phyloP scores from a whole-genome alignment of 2,329 filamentous ascomycete genomes.

The Stagonosporopsis cucurbitacearum region DNA sequence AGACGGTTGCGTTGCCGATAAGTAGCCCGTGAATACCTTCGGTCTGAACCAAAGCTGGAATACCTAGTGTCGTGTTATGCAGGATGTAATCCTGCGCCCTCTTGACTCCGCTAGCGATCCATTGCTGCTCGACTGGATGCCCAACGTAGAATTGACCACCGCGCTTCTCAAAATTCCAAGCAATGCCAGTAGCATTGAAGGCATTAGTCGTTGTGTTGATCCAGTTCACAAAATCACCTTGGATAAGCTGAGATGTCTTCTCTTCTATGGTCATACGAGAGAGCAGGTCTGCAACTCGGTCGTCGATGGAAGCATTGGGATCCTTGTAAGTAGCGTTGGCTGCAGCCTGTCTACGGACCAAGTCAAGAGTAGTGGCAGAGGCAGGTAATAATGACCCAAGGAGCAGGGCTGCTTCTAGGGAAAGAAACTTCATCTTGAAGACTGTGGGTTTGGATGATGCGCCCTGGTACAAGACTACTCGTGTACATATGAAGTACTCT shows the following conservation, averaged over 20 bases:
- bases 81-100: conserved; percentile 72
- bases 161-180: conserved; percentile 69
- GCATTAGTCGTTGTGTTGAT: conserved; percentile 70
- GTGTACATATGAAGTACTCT: background rate
- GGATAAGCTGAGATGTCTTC: conserved; percentile 70
- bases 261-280: conserved; percentile 77
- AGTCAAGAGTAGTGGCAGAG: conserved; percentile 31
- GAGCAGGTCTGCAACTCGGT: conserved; percentile 70
- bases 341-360: conserved; percentile 36
- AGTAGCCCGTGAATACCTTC: conserved; percentile 78
- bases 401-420: conserved; percentile 22
- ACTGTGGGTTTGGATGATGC: background rate
- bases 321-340: conserved; percentile 64
- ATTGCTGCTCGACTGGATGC: conserved; percentile 68
- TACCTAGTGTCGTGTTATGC: conserved; percentile 69
- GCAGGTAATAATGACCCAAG: conserved; percentile 23
- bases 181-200: conserved; percentile 72
- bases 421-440: conserved; percentile 21
- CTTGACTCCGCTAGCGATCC: conserved; percentile 68
- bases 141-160: conserved; percentile 77
- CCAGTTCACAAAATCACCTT: conserved; percentile 75
- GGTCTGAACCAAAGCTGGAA: conserved; percentile 75
- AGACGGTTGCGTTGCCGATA: conserved; percentile 76
- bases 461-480: background rate
- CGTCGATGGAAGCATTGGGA: conserved; percentile 66